Evolutionary conservation across 305 asterid genomes (phyloP), one percentile per base, ranked within the genome.

Genomic region (Fraxinus sp.): DNA sequence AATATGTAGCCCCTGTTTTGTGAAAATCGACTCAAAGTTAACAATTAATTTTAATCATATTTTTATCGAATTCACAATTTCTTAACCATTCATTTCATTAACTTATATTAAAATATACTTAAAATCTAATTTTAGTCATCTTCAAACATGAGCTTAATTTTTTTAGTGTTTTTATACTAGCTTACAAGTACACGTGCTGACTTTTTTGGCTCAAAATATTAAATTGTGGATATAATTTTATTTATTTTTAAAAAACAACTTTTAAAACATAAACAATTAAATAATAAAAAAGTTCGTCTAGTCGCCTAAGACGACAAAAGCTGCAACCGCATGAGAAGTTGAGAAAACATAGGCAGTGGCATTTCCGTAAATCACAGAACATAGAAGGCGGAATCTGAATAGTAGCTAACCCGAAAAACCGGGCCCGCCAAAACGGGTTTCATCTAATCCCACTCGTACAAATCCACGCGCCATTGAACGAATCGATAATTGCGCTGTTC

Each of bases 381-480:
- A 75, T 26, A 10, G 13, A 43, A 49, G 83, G 81, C 43, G 52
- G 28, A 79, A 66, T 79, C 77, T 13, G 33, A 83, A 83, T 75
- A 5, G 16, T 28, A 20, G 35, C 81, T 75, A 1, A 80, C 80
- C 89, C 88, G 83, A 32, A 77, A 81, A 84, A 76, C 26, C 70
- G 87, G 91, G 81, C 86, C 91, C 78, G 88, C 87, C 84, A 84
- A 84, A 84, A 24, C 76, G 7, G 41, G 66, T 57, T 4, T 2
- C 9, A 14, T 16, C 20, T 14, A 11, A 5, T 6, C 39, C 79
- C 84, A 87, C 83, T 80, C 90, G 89, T 90, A 72, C 0, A 7
- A 0, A 0, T 1, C 0, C 89, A 92, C 94, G 92, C 92, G 87
- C 91, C 89, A 46, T 28, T 22, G 64, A 62, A 77, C 46, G 49